Evolutionary conservation across 208 protist genomes (phyloP), one percentile per base, ranked within the genome.

Genomic region (Hexamita inflata): DNA sequence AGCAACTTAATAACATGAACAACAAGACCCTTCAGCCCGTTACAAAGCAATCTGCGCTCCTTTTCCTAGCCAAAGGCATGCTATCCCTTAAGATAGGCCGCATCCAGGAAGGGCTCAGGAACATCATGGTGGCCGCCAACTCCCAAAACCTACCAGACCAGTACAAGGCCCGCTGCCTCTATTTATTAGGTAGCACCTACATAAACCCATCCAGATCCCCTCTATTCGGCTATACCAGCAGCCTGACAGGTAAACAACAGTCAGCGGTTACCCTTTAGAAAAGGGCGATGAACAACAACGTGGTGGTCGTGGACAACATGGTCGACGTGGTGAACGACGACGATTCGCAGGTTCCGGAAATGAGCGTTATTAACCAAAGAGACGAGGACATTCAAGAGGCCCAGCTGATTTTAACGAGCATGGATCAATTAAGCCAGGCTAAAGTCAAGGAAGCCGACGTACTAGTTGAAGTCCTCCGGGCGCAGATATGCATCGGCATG

Each of bases 261-360:
- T 70, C 64, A 32, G 64, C 64, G 7, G 40, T 70, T 15, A 34
- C 64, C 9, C 28, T 70, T n/a, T 38, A 70, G n/a, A 70, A 49
- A 38, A 45, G 9, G 15, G 64, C 64, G 26, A 57, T 70, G 64
- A 7, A 70, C 9, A 34, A 70, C 4, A 4, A 45, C 15, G 7
- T 45, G 9, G 2, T 15, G 38, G 15, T n/a, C 2, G 2, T 70
- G n/a, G 9, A 40, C 11, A n/a, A 49, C 2, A 70, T 70, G 9
- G n/a, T 19, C 35, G 35, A 70, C 9, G n/a, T 24, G 7, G 7
- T 15, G 9, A 19, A 13, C 9, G 38, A n/a, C 7, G 64, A 38
- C 7, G 38, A 70, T n/a, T 9, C 4, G 15, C 30, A 28, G 11
- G 35, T 70, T 49, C 64, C 64, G 35, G 38, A 35, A 11, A n/a